These are phyloP conservation scores for Jatropha curcas DNA, from an alignment of 345 rosid genomes.

Conservation along the genomic window DNA sequence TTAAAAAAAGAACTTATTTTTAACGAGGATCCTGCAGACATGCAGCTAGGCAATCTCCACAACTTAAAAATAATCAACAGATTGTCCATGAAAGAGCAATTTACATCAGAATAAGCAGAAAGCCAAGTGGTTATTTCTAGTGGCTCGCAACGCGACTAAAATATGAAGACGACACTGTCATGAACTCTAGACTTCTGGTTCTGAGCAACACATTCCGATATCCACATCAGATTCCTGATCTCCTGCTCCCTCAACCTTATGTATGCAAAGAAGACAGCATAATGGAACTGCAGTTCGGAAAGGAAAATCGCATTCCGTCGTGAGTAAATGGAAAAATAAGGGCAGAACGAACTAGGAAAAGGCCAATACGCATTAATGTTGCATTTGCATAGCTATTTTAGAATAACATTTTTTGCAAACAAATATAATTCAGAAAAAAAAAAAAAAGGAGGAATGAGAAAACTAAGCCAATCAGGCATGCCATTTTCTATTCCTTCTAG, in stretches of 20 bases:
- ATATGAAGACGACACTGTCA: slow-evolving; percentile 95
- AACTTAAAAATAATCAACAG: slow-evolving; percentile 8
- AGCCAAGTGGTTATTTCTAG: neutral
- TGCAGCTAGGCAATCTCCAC: slow-evolving; percentile 21
- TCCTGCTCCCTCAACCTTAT: slow-evolving; percentile 98
- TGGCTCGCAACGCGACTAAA: slow-evolving; percentile 37
- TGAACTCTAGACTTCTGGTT: slow-evolving; percentile 98
- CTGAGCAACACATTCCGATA: slow-evolving; percentile 97
- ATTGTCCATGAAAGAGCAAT: neutral
- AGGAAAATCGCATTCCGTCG: neutral
- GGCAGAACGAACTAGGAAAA: neutral
- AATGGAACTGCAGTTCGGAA: slow-evolving; percentile 72
- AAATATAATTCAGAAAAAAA: neutral
- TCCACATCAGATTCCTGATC: slow-evolving; percentile 98
- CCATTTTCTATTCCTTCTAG: neutral
- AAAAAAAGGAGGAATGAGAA: neutral
- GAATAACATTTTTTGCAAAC: neutral
- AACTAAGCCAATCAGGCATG: neutral
- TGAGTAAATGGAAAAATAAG: neutral
- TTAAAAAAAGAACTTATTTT: slow-evolving; percentile 14
- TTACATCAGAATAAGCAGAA: neutral
- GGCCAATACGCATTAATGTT: neutral
- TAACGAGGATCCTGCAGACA: slow-evolving; percentile 9
- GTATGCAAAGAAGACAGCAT: slow-evolving; percentile 88
- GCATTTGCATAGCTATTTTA: neutral